phyloP scores from a whole-genome alignment of 495 filamentous ascomycete genomes.

The Aspergillus conjunctus region DNA sequence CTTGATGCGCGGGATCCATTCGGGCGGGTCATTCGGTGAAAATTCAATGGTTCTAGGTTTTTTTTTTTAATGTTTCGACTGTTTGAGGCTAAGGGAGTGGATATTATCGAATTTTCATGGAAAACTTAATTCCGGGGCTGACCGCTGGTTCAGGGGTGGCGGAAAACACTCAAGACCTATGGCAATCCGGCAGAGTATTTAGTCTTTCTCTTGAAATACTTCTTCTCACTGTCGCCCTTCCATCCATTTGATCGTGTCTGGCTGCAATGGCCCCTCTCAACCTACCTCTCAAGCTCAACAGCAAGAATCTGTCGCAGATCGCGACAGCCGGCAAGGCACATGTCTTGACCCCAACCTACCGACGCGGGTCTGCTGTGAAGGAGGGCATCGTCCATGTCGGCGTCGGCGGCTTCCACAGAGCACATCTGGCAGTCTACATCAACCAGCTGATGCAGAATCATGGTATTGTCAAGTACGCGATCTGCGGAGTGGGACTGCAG shows the following conservation, averaged over 20 bases:
- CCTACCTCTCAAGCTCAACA: too few species aligned
- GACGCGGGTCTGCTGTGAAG: slow-evolving; percentile 44
- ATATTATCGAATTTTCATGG: too few species aligned
- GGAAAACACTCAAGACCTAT: too few species aligned
- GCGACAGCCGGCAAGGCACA: slow-evolving; percentile 28
- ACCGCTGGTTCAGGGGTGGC: too few species aligned
- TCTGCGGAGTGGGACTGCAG: slow-evolving; percentile 50
- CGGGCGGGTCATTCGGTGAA: too few species aligned
- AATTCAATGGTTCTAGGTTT: too few species aligned
- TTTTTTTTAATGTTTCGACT: too few species aligned
- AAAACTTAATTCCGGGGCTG: too few species aligned
- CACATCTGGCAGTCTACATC: slow-evolving; percentile 52
- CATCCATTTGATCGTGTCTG: not conserved
- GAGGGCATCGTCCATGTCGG: slow-evolving; percentile 54
- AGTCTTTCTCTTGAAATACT: too few species aligned
- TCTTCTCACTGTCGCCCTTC: not conserved
- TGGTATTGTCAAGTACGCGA: slow-evolving; percentile 45
- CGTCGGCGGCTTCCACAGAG: slow-evolving; percentile 53
- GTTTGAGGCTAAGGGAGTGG: too few species aligned
- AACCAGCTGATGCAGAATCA: slow-evolving; percentile 51
- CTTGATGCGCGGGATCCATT: too few species aligned
- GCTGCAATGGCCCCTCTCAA: slow-evolving; percentile 42
- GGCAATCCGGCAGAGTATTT: too few species aligned
- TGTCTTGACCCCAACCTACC: slow-evolving; percentile 41
- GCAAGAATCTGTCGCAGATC: slow-evolving; percentile 43